phyloP scores from a whole-genome alignment of 2,329 filamentous ascomycete genomes.

The Microdochium nivale region DNA sequence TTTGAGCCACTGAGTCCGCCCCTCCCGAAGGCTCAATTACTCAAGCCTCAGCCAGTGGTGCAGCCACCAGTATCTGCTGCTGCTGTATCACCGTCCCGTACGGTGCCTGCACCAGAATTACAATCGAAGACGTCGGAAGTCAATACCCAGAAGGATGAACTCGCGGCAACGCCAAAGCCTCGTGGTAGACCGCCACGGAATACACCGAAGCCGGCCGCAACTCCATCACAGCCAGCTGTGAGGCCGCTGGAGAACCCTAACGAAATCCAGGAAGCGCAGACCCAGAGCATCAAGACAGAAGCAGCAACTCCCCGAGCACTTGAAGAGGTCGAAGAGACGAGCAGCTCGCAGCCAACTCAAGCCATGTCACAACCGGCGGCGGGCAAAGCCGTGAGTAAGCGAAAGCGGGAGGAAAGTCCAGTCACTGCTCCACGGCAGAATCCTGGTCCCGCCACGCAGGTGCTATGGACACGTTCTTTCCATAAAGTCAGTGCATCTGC shows the following conservation, averaged over 20 bases:
- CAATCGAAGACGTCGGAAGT: constrained; percentile 25
- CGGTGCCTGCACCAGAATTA: constrained; percentile 17
- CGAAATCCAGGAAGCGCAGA: constrained; percentile 29
- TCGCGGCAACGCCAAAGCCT: constrained; percentile 8
- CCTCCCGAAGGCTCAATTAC: constrained; percentile 25
- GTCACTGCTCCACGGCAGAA: constrained; percentile 28
- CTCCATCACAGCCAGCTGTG: constrained; percentile 12
- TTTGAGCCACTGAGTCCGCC: constrained; percentile 53
- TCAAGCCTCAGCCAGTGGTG: constrained; percentile 12
- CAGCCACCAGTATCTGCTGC: background rate
- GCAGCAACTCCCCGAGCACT: constrained; percentile 43
- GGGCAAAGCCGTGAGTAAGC: constrained; percentile 34
- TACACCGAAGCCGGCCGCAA: constrained; percentile 19
- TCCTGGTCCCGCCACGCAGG: constrained; percentile 52
- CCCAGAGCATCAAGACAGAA: constrained; percentile 49
- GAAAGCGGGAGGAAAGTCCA: constrained; percentile 48
- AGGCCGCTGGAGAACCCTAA: constrained; percentile 9
- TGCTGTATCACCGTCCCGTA: background rate
- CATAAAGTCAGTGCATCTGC: constrained; percentile 64
- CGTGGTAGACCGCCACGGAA: constrained; percentile 26
- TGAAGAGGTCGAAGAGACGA: constrained; percentile 48
- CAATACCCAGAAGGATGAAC: constrained; percentile 13
- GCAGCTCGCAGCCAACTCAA: constrained; percentile 42
- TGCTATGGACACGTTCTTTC: constrained; percentile 69
- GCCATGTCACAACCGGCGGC: constrained; percentile 27